Base-by-base conservation (phyloP, 2,329 filamentous ascomycete species). In the Alternaria metachromatica region DNA sequence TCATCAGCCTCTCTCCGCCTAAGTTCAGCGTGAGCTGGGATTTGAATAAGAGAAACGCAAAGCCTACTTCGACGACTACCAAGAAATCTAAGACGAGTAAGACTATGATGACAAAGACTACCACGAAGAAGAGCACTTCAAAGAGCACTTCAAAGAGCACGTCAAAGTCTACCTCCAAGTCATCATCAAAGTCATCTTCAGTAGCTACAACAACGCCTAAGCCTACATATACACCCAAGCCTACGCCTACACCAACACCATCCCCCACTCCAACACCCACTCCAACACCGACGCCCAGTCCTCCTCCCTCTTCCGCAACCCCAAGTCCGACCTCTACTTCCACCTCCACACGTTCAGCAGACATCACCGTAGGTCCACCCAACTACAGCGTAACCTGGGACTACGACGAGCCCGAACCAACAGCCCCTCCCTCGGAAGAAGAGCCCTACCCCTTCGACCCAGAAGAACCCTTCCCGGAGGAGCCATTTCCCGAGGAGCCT, bases 11-110 rank as follows among this genome's bases (percentile, higher is more conserved):
- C 10, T 25, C 51, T 8, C 64, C 68, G 10, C 70, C 68, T 2
- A 55, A 18, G 3, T 70, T 55, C 21, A 65, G 58, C 23, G 43
- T 72, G 13, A 65, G 48, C 25, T 71, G 70, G 70, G 61, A 44
- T 23, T 20, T 65, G 48, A 49, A 67, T 28, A 28, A 58, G 53
- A 57, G 62, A 26, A 37, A 63, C 7, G 23, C 33, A 18, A 63
- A 63, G 43, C 55, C 64, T 23, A 58, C 61, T 28, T 50, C 50
- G 5, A 62, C 49, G n/a, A 54, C 48, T n/a, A 45, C 57, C 1
- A 57, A 53, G 23, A 37, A 48, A 20, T 28, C 56, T 12, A 63
- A 46, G n/a, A 48, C 56, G 3, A 62, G 25, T 11, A 26, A 51
- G 11, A 41, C 43, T 10, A 64, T 50, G 43, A 58, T 46, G 23